A percentile compares a stretch with the other conserved stretches of the same genome.
These are phyloP conservation scores for Tuber melanosporum DNA, from an alignment of 495 filamentous ascomycete species.

Conservation along the genomic window DNA sequence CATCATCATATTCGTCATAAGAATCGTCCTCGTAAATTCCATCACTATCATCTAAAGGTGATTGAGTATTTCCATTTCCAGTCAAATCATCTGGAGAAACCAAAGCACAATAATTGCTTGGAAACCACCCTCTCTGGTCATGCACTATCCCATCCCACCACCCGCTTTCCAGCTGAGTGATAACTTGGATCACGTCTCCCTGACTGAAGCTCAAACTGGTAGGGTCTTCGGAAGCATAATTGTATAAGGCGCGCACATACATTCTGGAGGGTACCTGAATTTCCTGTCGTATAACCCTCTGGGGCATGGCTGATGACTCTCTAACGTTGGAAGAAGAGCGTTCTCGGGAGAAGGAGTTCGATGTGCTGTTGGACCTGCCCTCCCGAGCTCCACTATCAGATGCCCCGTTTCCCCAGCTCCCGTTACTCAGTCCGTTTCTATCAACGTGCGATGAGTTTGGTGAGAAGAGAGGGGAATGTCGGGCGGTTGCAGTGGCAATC, in stretches of 20 bases:
- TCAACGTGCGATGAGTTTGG: conserved; percentile 35
- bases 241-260: conserved; percentile 93
- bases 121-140: conserved; percentile 92
- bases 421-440: conserved; percentile 37
- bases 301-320: conserved; percentile 32
- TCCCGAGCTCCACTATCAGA: conserved; percentile 34
- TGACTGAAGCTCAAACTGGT: conserved; percentile 93
- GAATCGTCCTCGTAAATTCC: conserved; percentile 60
- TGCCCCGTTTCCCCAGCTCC: conserved; percentile 26
- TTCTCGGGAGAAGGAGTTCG: conserved; percentile 28
- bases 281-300: conserved; percentile 39
- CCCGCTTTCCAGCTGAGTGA: conserved; percentile 93
- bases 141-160: conserved; percentile 99
- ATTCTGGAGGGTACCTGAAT: conserved; percentile 56
- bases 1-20: conserved; percentile 63
- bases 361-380: conserved; percentile 33
- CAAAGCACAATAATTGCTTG: conserved; percentile 93
- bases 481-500: conserved; percentile 39
- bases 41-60: conserved; percentile 47
- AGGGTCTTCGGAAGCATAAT: conserved; percentile 93
- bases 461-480: conserved; percentile 38
- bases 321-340: conserved; percentile 32
- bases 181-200: conserved; percentile 94
- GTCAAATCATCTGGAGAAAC: conserved; percentile 65
- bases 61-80: conserved; percentile 48